These are phyloP conservation scores for Solanum hybrid DNA, from an alignment of 305 asterid species.

Conservation along the genomic window DNA sequence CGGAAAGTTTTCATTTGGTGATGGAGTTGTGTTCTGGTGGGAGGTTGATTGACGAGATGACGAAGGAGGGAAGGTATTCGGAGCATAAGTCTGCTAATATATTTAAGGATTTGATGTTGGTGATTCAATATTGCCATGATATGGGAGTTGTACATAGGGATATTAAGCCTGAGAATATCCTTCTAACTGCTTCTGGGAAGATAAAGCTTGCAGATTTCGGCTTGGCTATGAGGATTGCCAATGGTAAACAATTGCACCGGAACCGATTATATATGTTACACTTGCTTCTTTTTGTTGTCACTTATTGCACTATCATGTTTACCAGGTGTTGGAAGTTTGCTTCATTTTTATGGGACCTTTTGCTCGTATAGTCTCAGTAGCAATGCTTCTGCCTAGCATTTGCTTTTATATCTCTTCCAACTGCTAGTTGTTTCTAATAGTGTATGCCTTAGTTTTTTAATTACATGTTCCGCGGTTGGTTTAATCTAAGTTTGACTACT, in stretches of 20 bases:
- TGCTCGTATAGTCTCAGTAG: background rate
- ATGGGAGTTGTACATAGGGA: slow-evolving; percentile 47
- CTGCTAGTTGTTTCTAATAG: background rate
- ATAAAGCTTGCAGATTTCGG: slow-evolving; percentile 46
- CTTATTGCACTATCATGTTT: background rate
- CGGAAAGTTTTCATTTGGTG: slow-evolving; percentile 31
- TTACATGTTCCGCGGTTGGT: background rate
- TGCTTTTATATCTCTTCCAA: background rate
- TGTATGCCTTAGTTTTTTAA: background rate
- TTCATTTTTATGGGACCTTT: background rate
- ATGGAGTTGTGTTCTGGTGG: slow-evolving; percentile 43
- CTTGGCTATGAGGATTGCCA: slow-evolving; percentile 41
- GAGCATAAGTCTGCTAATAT: slow-evolving; percentile 34
- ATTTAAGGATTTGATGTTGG: slow-evolving; percentile 35
- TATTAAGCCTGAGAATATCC: slow-evolving; percentile 38
- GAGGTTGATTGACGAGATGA: slow-evolving; percentile 39
- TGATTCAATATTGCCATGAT: slow-evolving; percentile 38
- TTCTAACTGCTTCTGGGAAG: slow-evolving; percentile 32
- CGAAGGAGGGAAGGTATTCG: slow-evolving; percentile 20
- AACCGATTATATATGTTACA: background rate
- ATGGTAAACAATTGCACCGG: slow-evolving; percentile 13
- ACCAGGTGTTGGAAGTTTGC: background rate
- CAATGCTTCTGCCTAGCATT: background rate
- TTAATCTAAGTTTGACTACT: background rate
- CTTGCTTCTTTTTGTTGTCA: background rate